Evolutionary conservation across 2,329 filamentous ascomycete genomes (phyloP), one percentile per base, ranked within the genome.

Genomic region (Claviceps digitariae): DNA sequence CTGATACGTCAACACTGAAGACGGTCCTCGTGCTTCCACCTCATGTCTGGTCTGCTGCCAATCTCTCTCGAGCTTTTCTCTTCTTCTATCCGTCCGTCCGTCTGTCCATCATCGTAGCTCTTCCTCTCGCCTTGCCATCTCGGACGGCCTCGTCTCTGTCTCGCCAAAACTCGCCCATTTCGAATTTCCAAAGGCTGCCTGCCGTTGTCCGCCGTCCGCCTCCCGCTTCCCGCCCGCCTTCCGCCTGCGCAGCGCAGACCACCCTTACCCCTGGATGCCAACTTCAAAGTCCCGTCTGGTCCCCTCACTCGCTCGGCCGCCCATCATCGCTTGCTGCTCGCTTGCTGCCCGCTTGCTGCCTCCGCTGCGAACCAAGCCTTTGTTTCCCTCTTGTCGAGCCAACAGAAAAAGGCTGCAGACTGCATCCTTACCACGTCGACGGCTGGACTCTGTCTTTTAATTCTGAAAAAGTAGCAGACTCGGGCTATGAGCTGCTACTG

Each of bases 281-380:
- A 17, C 5, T 38, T 38, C 13, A 10, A 15, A 36, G 10, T 36
- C 6, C 15, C 15, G 2, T 38, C 36, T 38, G 36, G 4, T n/a
- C 5, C 10, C 34, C 38, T 50, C 25, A 25, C 27, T 48, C 45
- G 8, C 27, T 48, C 45, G 8, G 23, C 41, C 45, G 47, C 40
- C 15, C 38, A 38, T 27, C 27, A 50, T 17, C 5, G 9, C 15
- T 17, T 34, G 31, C 31, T 34, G 31, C 31, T 53, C 47, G 52
- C n/a, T 41, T 43, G n/a, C 47, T 50, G 31, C 46, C 38, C 47
- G 52, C n/a, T 41, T 43, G n/a, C 47, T 50, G 31, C 46, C 38
- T 40, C 41, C 23, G 43, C 36, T 48, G 13, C 38, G 9, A 38
- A 21, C 20, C 41, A 38, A 48, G 27, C 23, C 29, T 12, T 44